Evolutionary conservation across 2,329 filamentous ascomycete species (phyloP), one percentile per base, ranked within the genome.

Genomic region (Penicillium sp.): DNA sequence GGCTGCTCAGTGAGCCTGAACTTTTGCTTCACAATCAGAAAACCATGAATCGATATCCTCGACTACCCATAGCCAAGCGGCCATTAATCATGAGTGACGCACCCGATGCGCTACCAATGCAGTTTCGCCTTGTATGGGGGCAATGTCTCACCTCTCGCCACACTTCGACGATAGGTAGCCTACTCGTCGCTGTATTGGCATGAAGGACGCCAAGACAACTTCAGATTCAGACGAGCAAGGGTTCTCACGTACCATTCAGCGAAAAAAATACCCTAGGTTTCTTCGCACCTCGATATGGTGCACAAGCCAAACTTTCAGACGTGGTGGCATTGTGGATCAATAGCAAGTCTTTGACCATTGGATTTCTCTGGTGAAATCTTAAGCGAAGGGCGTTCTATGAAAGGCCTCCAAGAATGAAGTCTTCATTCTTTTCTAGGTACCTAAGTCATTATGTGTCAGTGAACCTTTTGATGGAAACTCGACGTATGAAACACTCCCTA

Each of bases 1-100:
- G 84, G 86, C 86, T 60, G 81, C 82, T 47, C 74, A 76, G 56
- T 77, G 65, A 71, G 47, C 35, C 29, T 43, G 29, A 22, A 35
- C 11, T 41, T 9, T 13, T 11, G 9, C 19, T 41, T 41, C 10
- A 13, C 39, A 10, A 41, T 22, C 19, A 41, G 37, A 22, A 41
- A 13, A 22, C 13, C 14, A 41, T 19, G 39, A 21, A 3, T 41
- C 39, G 39, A 41, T 41, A 13, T 19, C 10, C 9, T 41, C 19
- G 19, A 41, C 39, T 22, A 10, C 19, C n/a, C 10, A 22, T 21
- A 41, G n/a, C 11, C 39, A 21, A 41, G 3, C n/a, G 39, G 3
- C 19, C 10, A 41, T 41, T 7, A 1, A 22, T 22, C 11, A 14
- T 11, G 19, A 41, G 11, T 21, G 19, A 14, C 19, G 22, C 16